Conservation (phyloP, 495 filamentous ascomycete genomes). For the Sphaerosporella brunnea region DNA sequence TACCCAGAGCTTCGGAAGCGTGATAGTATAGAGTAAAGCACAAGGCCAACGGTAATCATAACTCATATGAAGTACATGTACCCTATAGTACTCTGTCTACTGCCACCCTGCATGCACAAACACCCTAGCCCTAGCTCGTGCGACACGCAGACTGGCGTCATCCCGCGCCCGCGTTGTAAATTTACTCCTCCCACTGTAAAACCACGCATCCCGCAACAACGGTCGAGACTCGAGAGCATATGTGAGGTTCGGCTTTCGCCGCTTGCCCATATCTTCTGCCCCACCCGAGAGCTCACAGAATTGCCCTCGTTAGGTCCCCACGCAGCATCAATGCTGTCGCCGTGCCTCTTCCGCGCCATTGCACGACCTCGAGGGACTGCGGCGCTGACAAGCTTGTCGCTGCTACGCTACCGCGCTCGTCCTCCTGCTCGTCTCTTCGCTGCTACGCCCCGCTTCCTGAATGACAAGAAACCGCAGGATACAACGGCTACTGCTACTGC, state of each 20-base stretch:
- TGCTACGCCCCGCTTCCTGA: neutral
- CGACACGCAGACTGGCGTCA: neutral
- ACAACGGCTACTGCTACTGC: neutral
- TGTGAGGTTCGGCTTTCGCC: constrained; percentile 1
- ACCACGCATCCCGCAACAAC: neutral
- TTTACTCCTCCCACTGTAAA: neutral
- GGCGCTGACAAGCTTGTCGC: neutral
- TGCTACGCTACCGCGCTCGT: neutral
- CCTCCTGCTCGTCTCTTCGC: neutral
- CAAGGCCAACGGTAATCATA: too few relatives aligned
- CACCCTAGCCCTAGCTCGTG: too few relatives aligned
- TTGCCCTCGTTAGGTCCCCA: neutral
- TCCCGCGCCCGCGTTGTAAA: neutral
- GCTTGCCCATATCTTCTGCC: neutral
- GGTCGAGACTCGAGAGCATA: neutral
- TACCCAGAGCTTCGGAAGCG: too few relatives aligned
- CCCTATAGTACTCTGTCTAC: too few relatives aligned
- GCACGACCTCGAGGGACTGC: constrained; percentile 7
- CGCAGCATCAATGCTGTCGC: constrained; percentile 13
- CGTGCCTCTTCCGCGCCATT: constrained; percentile 16
- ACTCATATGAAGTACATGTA: too few relatives aligned
- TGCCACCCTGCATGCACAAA: too few relatives aligned
- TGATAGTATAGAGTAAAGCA: too few relatives aligned
- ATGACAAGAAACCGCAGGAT: constrained; percentile 1
- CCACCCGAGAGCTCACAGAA: neutral